These are phyloP conservation scores for Ophiostoma sp. DNA, from an alignment of 2,329 filamentous ascomycete species.

Conservation along the genomic window DNA sequence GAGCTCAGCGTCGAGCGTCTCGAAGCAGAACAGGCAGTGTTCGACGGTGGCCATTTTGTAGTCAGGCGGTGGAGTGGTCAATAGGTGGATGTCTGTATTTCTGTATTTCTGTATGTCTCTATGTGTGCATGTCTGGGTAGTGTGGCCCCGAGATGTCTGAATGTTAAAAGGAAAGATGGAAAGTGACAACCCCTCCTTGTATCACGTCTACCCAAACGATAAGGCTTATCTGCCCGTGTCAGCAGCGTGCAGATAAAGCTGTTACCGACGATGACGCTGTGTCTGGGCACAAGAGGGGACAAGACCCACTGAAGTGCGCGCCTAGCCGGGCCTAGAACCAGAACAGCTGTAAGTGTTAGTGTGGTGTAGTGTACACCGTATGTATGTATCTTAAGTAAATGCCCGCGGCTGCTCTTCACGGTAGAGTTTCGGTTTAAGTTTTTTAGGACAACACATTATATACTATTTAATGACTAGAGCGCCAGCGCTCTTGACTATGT, in stretches of 20 bases:
- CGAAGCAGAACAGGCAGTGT: constrained; percentile 93
- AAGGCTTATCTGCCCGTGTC: not conserved
- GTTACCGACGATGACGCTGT: constrained; percentile 9
- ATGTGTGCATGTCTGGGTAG: not conserved
- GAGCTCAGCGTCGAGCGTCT: constrained; percentile 71
- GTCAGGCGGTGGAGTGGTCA: not conserved
- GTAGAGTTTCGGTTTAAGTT: not conserved
- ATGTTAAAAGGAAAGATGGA: no score
- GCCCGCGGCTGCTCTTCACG: not conserved
- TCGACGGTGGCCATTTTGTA: constrained; percentile 69
- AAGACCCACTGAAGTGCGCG: constrained; percentile 4
- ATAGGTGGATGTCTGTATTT: not conserved
- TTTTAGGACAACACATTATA: not conserved
- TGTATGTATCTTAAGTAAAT: no score
- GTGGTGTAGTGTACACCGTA: not conserved
- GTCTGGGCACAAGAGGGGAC: not conserved
- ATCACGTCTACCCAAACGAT: constrained; percentile 1
- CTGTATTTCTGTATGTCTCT: no score
- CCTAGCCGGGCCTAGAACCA: not conserved
- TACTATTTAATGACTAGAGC: not conserved
- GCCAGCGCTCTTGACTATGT: not conserved
- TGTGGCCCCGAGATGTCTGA: no score
- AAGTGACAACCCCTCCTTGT: not conserved
- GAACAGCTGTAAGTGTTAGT: not conserved
- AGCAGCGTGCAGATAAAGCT: not conserved